Evolutionary conservation across 2,329 filamentous ascomycete species (phyloP).

Genomic region (Arthrobotrys sinensis): DNA sequence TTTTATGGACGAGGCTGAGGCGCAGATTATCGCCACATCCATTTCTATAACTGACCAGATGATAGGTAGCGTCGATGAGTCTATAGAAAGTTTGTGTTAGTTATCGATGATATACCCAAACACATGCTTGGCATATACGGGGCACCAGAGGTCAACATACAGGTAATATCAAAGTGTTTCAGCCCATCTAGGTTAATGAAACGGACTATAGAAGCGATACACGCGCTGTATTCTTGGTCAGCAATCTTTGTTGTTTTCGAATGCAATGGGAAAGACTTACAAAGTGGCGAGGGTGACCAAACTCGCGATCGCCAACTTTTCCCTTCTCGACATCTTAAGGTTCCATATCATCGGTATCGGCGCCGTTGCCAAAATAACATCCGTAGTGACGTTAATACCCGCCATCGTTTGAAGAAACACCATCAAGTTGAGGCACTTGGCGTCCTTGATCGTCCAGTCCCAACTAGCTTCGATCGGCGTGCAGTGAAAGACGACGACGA

Average conservation of each 20-base stretch:
- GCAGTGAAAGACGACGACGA: slow-evolving; percentile 56
- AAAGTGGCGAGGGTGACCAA: slow-evolving; percentile 50
- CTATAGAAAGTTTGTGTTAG: slow-evolving; percentile 3
- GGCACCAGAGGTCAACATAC: slow-evolving; percentile 19
- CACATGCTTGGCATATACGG: no score
- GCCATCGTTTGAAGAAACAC: slow-evolving; percentile 50
- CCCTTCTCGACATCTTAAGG: slow-evolving; percentile 54
- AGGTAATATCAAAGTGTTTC: slow-evolving; percentile 53
- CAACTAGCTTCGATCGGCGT: slow-evolving; percentile 50
- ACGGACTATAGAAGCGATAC: slow-evolving; percentile 54
- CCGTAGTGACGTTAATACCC: slow-evolving; percentile 50
- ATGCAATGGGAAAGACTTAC: slow-evolving; percentile 14
- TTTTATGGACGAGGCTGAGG: slow-evolving; percentile 50
- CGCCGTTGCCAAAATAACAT: slow-evolving; percentile 49
- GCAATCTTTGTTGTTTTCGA: neutral
- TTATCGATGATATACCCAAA: no score
- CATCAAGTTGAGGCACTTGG: slow-evolving; percentile 52
- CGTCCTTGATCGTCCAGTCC: slow-evolving; percentile 53
- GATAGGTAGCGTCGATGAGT: slow-evolving; percentile 48
- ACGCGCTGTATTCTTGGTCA: slow-evolving; percentile 27
- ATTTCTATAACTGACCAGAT: slow-evolving; percentile 56
- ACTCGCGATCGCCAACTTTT: slow-evolving; percentile 48
- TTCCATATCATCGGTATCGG: slow-evolving; percentile 61
- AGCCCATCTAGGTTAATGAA: slow-evolving; percentile 47
- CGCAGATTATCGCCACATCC: slow-evolving; percentile 57